Percentiles rank a stretch among this genome's conserved stretches.
These are phyloP conservation scores for Paragyromitra xinjiangensis DNA, from an alignment of 495 filamentous ascomycete species.

Conservation along the genomic window DNA sequence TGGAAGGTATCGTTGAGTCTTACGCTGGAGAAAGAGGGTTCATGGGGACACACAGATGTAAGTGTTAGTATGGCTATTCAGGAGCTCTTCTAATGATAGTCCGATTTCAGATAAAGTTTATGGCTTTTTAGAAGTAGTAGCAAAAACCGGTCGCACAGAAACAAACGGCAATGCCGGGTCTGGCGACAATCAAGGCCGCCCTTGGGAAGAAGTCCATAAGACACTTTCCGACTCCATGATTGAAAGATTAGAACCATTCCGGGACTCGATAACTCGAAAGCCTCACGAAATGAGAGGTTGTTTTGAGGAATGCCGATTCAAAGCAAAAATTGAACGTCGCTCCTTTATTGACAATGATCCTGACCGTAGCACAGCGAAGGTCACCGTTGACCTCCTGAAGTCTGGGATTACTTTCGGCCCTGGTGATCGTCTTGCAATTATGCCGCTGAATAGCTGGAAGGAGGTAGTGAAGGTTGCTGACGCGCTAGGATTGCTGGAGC, in stretches of 20 bases:
- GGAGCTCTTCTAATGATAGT: neutral
- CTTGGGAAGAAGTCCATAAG: conserved; percentile 65
- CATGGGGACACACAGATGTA: conserved; percentile 64
- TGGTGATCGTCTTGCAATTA: conserved; percentile 63
- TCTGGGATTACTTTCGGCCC: conserved; percentile 64
- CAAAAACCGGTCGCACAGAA: conserved; percentile 64
- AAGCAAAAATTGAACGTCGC: conserved; percentile 60
- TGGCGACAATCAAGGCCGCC: conserved; percentile 58
- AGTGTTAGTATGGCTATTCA: neutral
- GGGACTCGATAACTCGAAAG: conserved; percentile 60
- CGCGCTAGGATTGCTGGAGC: conserved; percentile 60
- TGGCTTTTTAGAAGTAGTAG: conserved; percentile 65
- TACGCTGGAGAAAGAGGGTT: conserved; percentile 65
- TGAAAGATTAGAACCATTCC: conserved; percentile 63
- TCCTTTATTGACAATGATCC: conserved; percentile 61
- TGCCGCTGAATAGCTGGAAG: conserved; percentile 64
- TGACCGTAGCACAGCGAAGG: conserved; percentile 61
- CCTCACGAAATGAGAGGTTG: conserved; percentile 65
- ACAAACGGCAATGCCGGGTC: conserved; percentile 64
- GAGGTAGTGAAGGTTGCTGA: conserved; percentile 64
- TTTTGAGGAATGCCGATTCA: conserved; percentile 65
- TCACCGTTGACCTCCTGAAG: conserved; percentile 62
- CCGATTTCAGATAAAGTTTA: conserved; percentile 62
- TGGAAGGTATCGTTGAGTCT: conserved; percentile 64
- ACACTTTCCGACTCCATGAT: conserved; percentile 66